These are phyloP conservation scores for Pistacia integerrima DNA, from an alignment of 345 rosid species.

Conservation along the genomic window DNA sequence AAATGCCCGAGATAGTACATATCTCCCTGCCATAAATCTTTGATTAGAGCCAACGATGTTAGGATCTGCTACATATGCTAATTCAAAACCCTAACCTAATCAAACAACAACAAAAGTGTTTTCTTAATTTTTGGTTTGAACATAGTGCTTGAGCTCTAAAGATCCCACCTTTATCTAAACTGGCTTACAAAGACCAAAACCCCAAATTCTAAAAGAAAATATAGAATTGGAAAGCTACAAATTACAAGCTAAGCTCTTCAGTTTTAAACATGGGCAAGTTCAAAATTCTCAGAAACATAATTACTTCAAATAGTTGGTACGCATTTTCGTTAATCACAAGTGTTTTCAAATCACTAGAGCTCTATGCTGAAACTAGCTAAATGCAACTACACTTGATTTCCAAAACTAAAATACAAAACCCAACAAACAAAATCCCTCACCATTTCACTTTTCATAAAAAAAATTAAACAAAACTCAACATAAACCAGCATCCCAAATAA, in stretches of 20 bases:
- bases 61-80: background rate
- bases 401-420: background rate
- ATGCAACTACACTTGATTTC: background rate
- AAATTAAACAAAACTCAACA: background rate
- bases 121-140: background rate
- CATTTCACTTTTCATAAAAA: background rate
- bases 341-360: slow-evolving; percentile 1
- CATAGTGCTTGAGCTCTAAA: background rate
- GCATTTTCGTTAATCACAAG: background rate
- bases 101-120: background rate
- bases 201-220: background rate
- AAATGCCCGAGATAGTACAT: background rate
- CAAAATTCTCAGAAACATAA: background rate
- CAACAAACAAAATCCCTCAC: background rate
- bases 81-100: background rate
- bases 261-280: slow-evolving; percentile 9
- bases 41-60: background rate
- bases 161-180: background rate
- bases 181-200: background rate
- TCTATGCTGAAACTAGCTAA: background rate
- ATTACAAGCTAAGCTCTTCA: background rate
- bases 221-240: background rate
- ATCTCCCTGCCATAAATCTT: background rate
- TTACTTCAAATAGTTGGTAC: background rate
- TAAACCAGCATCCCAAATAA: background rate